A percentile compares a stretch with the other conserved stretches of the same genome.
Evolutionary conservation across 225 moss, liverwort and hornwort genomes (phyloP).

Genomic region (Pseudoscleropodium purum): DNA sequence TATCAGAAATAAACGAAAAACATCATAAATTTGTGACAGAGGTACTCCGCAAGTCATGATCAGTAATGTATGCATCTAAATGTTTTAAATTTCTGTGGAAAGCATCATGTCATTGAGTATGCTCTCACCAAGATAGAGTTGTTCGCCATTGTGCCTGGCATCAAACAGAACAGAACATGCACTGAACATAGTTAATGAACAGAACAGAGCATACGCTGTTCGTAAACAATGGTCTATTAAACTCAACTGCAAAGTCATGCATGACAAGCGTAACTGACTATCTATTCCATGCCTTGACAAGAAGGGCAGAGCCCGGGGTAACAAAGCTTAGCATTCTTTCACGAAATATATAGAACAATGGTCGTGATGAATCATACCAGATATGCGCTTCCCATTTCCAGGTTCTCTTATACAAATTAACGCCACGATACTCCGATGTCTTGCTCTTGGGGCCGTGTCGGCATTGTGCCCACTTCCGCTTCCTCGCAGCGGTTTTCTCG

Average conservation of each 20-base stretch:
- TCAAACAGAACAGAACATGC: background rate
- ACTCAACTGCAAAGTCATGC: background rate
- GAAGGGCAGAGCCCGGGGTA: background rate
- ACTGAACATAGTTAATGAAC: background rate
- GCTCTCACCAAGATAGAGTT: conserved; percentile 25
- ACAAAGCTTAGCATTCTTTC: background rate
- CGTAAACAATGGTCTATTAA: background rate
- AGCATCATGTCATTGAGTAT: background rate
- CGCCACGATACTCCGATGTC: conserved; percentile 37
- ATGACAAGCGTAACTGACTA: background rate
- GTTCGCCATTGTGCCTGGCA: conserved; percentile 8
- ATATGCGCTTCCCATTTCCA: conserved; percentile 52
- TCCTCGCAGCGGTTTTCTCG: background rate
- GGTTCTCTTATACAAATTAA: conserved; percentile 35
- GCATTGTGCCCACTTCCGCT: conserved; percentile 1
- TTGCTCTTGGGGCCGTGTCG: conserved; percentile 38
- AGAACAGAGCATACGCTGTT: background rate
- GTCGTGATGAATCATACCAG: conserved; percentile 4
- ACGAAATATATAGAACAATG: background rate
- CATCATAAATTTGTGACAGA: background rate
- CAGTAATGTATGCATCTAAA: background rate
- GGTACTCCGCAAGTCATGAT: background rate
- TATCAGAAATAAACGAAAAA: background rate
- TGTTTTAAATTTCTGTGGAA: background rate
- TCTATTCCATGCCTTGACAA: background rate